Evolutionary conservation across 306 rosid species (phyloP).

Genomic region (Vigna reflexopilosa): DNA sequence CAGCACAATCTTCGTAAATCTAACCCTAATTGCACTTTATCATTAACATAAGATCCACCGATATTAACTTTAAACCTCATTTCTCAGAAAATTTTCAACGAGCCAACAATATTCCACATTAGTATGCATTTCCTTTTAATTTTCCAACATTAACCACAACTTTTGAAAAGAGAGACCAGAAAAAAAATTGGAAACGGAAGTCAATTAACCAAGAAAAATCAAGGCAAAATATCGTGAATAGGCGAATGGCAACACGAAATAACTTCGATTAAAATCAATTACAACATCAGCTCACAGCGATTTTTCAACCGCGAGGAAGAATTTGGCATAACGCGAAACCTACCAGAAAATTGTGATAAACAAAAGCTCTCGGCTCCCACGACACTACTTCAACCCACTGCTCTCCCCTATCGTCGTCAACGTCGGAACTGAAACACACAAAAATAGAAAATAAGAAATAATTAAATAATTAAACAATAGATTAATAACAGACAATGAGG

Average conservation of each 20-base stretch:
- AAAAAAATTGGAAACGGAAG: background rate
- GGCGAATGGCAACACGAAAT: background rate
- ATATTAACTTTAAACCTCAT: background rate
- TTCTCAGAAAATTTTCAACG: background rate
- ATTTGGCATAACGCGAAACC: background rate
- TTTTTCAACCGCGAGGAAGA: background rate
- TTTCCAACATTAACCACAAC: constrained; percentile 17
- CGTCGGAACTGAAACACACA: constrained; percentile 37
- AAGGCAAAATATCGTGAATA: background rate
- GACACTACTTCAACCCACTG: constrained; percentile 92
- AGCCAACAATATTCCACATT: background rate
- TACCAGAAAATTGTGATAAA: constrained; percentile 93
- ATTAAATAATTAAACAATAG: background rate
- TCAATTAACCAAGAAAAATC: background rate
- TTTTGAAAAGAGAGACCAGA: background rate
- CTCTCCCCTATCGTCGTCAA: constrained; percentile 63
- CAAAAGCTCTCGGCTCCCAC: constrained; percentile 98
- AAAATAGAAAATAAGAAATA: background rate
- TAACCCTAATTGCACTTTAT: constrained; percentile 12
- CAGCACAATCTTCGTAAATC: constrained; percentile 17
- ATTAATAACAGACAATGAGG: background rate
- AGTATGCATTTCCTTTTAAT: background rate
- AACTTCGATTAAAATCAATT: background rate
- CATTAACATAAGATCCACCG: background rate
- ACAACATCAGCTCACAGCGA: background rate